Evolutionary conservation across 441 rosid species (phyloP), one percentile per base, ranked within the genome.

Genomic region (Mallotus japonicus): DNA sequence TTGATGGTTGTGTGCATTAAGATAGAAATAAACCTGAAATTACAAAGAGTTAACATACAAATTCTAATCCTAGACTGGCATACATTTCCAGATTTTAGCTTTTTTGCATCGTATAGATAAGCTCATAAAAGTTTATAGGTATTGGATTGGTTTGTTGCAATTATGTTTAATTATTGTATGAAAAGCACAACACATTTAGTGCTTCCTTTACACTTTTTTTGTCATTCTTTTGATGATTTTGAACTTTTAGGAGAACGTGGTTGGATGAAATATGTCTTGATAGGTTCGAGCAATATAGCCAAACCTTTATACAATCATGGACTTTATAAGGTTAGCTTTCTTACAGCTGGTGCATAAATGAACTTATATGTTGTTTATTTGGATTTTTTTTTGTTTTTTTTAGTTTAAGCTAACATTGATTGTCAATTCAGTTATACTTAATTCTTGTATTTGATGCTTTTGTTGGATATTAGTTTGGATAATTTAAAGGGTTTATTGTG

Each of bases 241-340:
- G 13, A 66, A 44, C 70, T 77, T 79, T 67, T 83, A 91, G 96
- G 83, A 95, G 82, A 73, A 87, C 69, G 86, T 89, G 98, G 86
- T 89, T 95, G 53, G 98, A 95, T 69, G 99, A 95, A 83, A 77
- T 92, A 49, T 91, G 98, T 73, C 86, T 91, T 8, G 98, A 95
- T 82, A 90, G 96, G 87, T 95, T 81, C 85, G 83, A 91, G 81
- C 93, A 91, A 71, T 89, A 92, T 76, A 95, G 98, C 75, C 88
- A 96, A 71, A 80, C 93, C 0, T 78, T 79, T 12, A 87, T 90
- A 76, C 97, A 95, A 67, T 91, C 99, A 17, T 92, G 99, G 97
- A 91, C 91, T 70, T 58, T 93, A 77, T 98, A 93, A 89, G 98
- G 98, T 92, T 70, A 76, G 70, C 22, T 67, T 49, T 44, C 14